Evolutionary conservation across 2,329 filamentous ascomycete species (phyloP).

Genomic region (Phialophora chinensis): DNA sequence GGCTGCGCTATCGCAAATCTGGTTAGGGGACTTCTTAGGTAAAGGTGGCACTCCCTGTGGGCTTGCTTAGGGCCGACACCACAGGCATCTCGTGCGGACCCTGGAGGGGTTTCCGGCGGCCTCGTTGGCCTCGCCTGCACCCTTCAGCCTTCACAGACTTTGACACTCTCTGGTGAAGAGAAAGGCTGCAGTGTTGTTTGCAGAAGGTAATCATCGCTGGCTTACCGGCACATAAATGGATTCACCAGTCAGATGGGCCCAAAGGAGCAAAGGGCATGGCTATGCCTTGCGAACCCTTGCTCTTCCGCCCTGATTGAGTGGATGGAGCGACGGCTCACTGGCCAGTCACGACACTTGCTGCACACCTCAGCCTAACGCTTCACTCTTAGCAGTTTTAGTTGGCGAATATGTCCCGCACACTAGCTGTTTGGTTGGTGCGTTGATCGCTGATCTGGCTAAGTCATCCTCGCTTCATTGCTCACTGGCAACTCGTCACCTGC

Average conservation of each 20-base stretch:
- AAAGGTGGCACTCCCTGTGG: constrained; percentile 9
- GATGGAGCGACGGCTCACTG: background rate
- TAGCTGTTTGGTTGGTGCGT: constrained; percentile 11
- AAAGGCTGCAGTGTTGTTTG: background rate
- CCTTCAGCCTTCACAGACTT: background rate
- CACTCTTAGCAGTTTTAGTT: constrained; percentile 8
- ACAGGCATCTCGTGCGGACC: background rate
- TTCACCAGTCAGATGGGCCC: background rate
- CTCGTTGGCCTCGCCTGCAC: background rate
- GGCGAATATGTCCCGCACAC: constrained; percentile 15
- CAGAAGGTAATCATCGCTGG: background rate
- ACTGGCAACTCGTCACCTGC: constrained; percentile 19
- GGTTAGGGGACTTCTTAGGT: constrained; percentile 11
- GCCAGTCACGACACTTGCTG: constrained; percentile 4
- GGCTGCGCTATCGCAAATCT: constrained; percentile 16
- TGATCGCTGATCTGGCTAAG: constrained; percentile 5
- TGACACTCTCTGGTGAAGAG: background rate
- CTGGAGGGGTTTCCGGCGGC: background rate
- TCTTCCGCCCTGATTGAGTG: constrained; percentile 14
- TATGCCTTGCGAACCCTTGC: background rate
- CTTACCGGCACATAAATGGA: background rate
- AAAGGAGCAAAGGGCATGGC: constrained; percentile 3
- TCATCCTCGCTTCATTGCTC: constrained; percentile 17
- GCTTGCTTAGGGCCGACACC: background rate
- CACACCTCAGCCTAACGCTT: constrained; percentile 19